Conservation (phyloP, 1,284 basidiomycete species). For the Vanrija sp. region DNA sequence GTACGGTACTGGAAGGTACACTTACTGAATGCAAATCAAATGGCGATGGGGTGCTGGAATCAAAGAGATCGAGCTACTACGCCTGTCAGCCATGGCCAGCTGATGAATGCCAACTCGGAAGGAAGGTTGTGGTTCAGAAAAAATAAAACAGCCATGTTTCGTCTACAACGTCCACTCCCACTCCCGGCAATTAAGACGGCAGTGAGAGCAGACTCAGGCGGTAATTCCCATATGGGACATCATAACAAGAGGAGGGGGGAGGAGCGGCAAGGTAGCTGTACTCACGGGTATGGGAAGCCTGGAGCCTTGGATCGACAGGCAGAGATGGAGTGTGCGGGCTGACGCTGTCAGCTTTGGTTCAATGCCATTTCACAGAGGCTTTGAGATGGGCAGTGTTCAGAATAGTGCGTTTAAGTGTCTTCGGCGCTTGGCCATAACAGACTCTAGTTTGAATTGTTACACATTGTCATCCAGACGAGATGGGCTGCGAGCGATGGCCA, state of each 20-base stretch:
- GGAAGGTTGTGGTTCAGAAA: constrained; percentile 34
- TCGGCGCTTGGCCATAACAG: constrained; percentile 49
- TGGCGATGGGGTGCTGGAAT: neutral
- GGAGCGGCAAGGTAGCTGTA: neutral
- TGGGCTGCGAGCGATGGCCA: neutral
- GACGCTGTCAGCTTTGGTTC: neutral
- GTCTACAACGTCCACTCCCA: constrained; percentile 34
- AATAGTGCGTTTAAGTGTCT: constrained; percentile 49
- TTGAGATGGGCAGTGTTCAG: constrained; percentile 27
- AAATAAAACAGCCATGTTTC: constrained; percentile 51
- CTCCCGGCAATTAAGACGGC: constrained; percentile 34
- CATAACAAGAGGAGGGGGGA: constrained; percentile 20
- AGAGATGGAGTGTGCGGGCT: neutral
- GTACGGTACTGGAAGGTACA: neutral
- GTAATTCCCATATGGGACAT: constrained; percentile 50
- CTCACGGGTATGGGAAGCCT: neutral
- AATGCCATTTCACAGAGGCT: neutral
- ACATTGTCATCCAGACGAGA: constrained; percentile 43
- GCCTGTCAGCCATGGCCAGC: constrained; percentile 17
- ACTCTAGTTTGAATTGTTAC: constrained; percentile 51
- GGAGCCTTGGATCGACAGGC: constrained; percentile 4
- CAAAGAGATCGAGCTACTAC: neutral
- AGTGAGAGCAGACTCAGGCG: constrained; percentile 40
- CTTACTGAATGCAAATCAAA: neutral
- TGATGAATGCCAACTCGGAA: constrained; percentile 1